Evolutionary conservation across 129 eudicot genomes (phyloP).

Genomic region (Sambucus nigra): DNA sequence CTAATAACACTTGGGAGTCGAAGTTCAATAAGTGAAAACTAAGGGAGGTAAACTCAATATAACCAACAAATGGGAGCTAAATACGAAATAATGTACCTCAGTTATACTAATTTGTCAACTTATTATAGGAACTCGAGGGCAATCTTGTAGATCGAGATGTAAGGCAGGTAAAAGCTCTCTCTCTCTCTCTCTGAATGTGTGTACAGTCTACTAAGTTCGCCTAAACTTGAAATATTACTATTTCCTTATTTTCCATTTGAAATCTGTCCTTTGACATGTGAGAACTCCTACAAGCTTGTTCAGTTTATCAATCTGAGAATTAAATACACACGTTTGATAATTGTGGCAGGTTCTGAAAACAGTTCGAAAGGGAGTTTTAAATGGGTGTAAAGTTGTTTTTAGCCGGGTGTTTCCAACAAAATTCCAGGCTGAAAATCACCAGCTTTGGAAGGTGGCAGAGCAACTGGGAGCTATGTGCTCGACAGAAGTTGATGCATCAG

Average conservation of each 20-base stretch:
- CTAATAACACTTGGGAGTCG: too few species aligned
- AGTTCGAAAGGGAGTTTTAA: conserved; percentile 46
- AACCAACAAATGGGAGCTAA: too few species aligned
- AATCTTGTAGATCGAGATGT: conserved; percentile 45
- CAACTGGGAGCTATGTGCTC: conserved; percentile 63
- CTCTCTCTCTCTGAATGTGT: background rate
- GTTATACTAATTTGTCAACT: background rate
- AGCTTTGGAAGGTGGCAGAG: conserved; percentile 67
- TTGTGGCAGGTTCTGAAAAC: conserved; percentile 37
- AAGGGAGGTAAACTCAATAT: too few species aligned
- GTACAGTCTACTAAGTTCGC: too few species aligned
- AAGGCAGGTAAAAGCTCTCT: conserved; percentile 36
- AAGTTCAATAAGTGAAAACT: too few species aligned
- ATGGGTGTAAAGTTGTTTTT: conserved; percentile 62
- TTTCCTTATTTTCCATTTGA: too few species aligned
- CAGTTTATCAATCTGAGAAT: background rate
- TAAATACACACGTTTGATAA: background rate
- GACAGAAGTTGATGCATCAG: conserved; percentile 36
- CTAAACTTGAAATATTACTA: too few species aligned
- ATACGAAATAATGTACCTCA: too few species aligned
- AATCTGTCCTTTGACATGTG: background rate
- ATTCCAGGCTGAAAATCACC: conserved; percentile 39
- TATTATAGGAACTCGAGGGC: conserved; percentile 36
- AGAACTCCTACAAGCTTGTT: background rate
- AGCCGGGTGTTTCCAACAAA: conserved; percentile 44